phyloP scores from a whole-genome alignment of 2,329 filamentous ascomycete genomes.

The Fusarium brachygibbosum region DNA sequence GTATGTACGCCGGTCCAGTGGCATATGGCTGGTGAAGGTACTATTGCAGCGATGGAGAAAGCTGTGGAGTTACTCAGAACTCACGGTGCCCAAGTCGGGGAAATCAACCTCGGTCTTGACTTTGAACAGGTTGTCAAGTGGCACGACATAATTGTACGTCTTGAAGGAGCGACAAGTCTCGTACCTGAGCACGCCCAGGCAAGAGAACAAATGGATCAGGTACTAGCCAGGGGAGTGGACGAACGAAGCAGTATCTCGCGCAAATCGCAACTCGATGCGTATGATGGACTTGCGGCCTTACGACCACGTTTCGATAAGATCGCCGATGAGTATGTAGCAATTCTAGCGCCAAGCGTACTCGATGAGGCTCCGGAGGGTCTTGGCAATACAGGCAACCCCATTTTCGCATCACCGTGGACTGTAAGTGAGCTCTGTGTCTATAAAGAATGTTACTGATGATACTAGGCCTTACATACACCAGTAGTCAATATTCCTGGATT shows the following conservation, averaged over 20 bases:
- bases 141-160: slow-evolving; percentile 64
- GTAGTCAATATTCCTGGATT: slow-evolving; percentile 75
- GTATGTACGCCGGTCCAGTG: slow-evolving; percentile 68
- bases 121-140: slow-evolving; percentile 65
- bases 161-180: slow-evolving; percentile 68
- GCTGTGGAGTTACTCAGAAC: slow-evolving; percentile 57
- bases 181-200: slow-evolving; percentile 65
- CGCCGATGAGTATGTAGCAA: slow-evolving; percentile 64
- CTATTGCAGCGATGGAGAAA: slow-evolving; percentile 57
- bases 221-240: slow-evolving; percentile 65
- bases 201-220: slow-evolving; percentile 61
- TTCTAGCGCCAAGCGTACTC: slow-evolving; percentile 69
- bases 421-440: slow-evolving; percentile 57
- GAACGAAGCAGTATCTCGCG: slow-evolving; percentile 60
- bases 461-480: slow-evolving; percentile 67
- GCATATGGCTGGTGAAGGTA: slow-evolving; percentile 60
- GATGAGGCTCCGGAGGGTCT: slow-evolving; percentile 71
- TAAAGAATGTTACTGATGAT: rapidly evolving
- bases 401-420: slow-evolving; percentile 67
- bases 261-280: slow-evolving; percentile 63
- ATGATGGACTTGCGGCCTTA: slow-evolving; percentile 67
- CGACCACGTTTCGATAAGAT: slow-evolving; percentile 69
- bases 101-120: slow-evolving; percentile 65
- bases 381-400: slow-evolving; percentile 66
- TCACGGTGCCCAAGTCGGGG: slow-evolving; percentile 68